Evolutionary conservation across 1,284 basidiomycete genomes (phyloP).

Genomic region (Cryptococcus amylolentus): DNA sequence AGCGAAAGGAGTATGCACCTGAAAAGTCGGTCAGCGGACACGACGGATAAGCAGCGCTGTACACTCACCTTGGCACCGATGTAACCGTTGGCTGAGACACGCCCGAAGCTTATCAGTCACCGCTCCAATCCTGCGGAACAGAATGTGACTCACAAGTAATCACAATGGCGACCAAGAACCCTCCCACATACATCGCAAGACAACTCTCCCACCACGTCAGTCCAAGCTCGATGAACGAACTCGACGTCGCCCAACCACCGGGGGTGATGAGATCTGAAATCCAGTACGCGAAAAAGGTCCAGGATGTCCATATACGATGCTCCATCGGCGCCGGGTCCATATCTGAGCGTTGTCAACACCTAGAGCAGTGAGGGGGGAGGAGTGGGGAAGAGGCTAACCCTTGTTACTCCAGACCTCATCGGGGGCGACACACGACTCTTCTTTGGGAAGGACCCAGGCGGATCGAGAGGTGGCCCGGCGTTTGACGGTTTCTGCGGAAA

Average conservation of each 20-base stretch:
- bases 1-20: conserved; percentile 61
- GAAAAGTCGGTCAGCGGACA: background rate
- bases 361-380: background rate
- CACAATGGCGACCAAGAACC: conserved; percentile 29
- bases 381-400: conserved; percentile 18
- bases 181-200: conserved; percentile 35
- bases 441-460: conserved; percentile 39
- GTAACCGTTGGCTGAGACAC: conserved; percentile 57
- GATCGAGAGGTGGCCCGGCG: conserved; percentile 7
- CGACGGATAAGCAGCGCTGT: background rate
- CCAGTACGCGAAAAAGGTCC: conserved; percentile 44
- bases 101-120: background rate
- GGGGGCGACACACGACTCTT: conserved; percentile 40
- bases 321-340: conserved; percentile 39
- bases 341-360: conserved; percentile 18
- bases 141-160: conserved; percentile 24
- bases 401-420: conserved; percentile 41
- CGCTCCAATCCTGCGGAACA: background rate
- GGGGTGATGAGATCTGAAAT: conserved; percentile 41
- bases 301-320: conserved; percentile 35
- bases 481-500: conserved; percentile 5
- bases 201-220: conserved; percentile 41
- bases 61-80: conserved; percentile 61
- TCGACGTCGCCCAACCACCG: conserved; percentile 39
- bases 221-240: conserved; percentile 34